Base-by-base conservation (phyloP, 2,329 filamentous ascomycete species). In the Hymenoscyphus fructigenus region DNA sequence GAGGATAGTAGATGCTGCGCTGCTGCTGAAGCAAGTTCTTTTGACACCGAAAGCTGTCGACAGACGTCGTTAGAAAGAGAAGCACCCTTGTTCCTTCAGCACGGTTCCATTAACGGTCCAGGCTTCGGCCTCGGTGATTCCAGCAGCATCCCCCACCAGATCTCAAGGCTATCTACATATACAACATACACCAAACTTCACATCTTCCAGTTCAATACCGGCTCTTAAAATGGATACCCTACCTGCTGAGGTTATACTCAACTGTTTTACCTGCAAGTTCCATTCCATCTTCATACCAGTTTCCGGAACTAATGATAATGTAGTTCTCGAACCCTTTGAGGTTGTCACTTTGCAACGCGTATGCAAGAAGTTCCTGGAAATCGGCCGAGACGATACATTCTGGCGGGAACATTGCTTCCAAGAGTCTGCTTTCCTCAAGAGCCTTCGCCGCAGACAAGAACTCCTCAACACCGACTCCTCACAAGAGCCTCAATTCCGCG, bases 401-500 rank as follows among this genome's bases (percentile, higher is more conserved):
- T 97, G 93, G 93, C 89, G 90, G 67, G 79, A 83, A 2, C 83
- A 88, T 74, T 93, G 90, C 75, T 92, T 95, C 75, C 82, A 88
- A 41, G 81, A 87, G 65, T 94, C 91, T 17, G 76, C 82, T 38
- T 89, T 88, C 75, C 85, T 89, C 72, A 83, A 86, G 36, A 79
- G 81, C n/a, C 83, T 91, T 28, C 83, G 82, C 65, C 82, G 84
- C 17, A 81, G 83, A 73, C 75, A 82, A 34, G 78, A 80, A 0
- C 76, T 81, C 26, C 73, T 84, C 10, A 74, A 76, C 23, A 73
- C 65, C 5, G 65, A 69, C 36, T 44, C 68, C 78, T 68, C 75
- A 78, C 59, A 78, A 79, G 62, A 78, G 77, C 69, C 79, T 77
- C 60, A 75, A 78, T 61, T 78, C 77, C 66, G 75, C 71, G 72